Evolutionary conservation across 2,329 filamentous ascomycete genomes (phyloP), one percentile per base, ranked within the genome.

Genomic region (Fusarium aywerte): DNA sequence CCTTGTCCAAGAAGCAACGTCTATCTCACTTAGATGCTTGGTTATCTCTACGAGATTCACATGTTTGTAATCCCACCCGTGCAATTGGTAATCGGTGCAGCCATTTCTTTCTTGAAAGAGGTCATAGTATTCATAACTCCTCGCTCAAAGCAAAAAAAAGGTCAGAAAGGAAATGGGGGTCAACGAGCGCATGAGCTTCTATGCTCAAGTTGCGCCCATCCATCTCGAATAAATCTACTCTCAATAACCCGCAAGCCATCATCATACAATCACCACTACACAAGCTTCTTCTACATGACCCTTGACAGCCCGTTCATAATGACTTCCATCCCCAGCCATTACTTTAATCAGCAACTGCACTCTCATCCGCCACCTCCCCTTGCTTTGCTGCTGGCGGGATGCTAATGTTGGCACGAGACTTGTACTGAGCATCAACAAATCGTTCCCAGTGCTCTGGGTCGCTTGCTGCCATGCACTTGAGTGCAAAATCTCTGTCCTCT

Each of bases 361-460:
- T 79, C 59, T 83, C 82, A 45, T 83, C 76, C 13, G 44, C 63
- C n/a, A 44, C 51, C 52, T 73, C 71, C 29, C 60, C 60, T 8
- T 65, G 68, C 65, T 76, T 73, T 50, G 73, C 69, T 52, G 61
- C 60, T 31, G 67, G 54, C 8, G 75, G 69, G 40, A 78, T 73
- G 25, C 71, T 79, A 20, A 85, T 81, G 68, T 88, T 88, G 12
- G 82, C 84, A 57, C 82, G 79, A 7, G 86, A 84, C 77, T 87
- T 87, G 71, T 85, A 80, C 77, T 89, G 87, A 35, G 84, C 81
- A 76, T 90, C 87, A 23, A 85, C 83, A 73, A 93, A 87, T 9
- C 79, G 78, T 48, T 85, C 84, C 85, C 91, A 87, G 75, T 90
- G 84, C 64, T 88, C 86, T 0, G 89, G 87, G 66, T 93, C 91